These are phyloP conservation scores for Starmerella bacillaris DNA, from an alignment of 805 yeast genomes.

Conservation along the genomic window DNA sequence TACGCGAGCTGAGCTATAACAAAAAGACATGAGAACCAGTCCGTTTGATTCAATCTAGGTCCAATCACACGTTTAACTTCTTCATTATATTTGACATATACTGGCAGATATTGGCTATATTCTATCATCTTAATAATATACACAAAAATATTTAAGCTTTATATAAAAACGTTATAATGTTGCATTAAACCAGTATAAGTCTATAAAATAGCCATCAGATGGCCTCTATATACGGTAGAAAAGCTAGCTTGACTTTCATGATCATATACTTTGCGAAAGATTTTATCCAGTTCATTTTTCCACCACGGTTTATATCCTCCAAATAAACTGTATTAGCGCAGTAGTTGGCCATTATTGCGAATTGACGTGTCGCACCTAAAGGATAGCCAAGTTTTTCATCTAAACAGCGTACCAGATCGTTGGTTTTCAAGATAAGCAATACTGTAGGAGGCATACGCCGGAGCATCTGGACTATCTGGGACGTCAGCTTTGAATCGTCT, in stretches of 20 bases:
- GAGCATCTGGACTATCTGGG: constrained; percentile 61
- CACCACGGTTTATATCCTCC: neutral
- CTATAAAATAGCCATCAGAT: too few species aligned
- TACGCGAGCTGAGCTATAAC: too few species aligned
- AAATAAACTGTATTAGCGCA: constrained; percentile 57
- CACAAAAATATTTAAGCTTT: too few species aligned
- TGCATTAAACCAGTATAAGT: too few species aligned
- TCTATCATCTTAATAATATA: too few species aligned
- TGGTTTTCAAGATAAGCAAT: constrained; percentile 72
- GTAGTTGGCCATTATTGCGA: constrained; percentile 73
- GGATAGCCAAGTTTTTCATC: constrained; percentile 74
- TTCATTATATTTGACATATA: too few species aligned
- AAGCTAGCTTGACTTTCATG: neutral
- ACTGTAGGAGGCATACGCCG: constrained; percentile 73
- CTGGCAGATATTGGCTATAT: too few species aligned
- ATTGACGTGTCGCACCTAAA: constrained; percentile 71
- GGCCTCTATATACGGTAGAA: too few species aligned
- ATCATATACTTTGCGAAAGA: neutral
- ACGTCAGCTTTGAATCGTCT: constrained; percentile 40
- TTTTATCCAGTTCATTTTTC: neutral
- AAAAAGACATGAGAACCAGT: too few species aligned
- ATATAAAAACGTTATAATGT: too few species aligned
- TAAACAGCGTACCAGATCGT: constrained; percentile 74
- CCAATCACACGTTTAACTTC: too few species aligned
- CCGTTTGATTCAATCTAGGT: too few species aligned